Evolutionary conservation across 2,329 filamentous ascomycete genomes (phyloP).

Genomic region (Pestalotiopsis sp.): DNA sequence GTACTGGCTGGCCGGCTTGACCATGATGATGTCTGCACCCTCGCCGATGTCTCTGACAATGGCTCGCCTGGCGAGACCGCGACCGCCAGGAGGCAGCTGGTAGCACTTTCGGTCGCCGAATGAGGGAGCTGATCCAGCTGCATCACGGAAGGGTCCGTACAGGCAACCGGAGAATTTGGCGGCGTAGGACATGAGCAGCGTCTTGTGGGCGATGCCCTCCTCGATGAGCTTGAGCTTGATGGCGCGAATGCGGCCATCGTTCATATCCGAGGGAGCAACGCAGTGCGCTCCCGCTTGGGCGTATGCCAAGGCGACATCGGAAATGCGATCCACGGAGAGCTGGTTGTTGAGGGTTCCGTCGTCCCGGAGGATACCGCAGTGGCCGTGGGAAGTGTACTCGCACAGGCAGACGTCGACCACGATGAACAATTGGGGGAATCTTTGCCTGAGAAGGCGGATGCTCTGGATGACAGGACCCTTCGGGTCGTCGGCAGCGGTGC

Average conservation of each 20-base stretch:
- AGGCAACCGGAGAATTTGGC: constrained; percentile 97
- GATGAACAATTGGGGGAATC: constrained; percentile 91
- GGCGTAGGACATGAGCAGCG: constrained; percentile 95
- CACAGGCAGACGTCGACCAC: constrained; percentile 93
- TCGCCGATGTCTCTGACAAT: constrained; percentile 89
- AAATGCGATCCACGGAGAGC: constrained; percentile 90
- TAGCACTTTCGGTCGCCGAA: constrained; percentile 97
- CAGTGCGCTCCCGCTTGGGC: constrained; percentile 95
- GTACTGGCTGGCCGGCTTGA: constrained; percentile 95
- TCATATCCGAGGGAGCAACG: constrained; percentile 98
- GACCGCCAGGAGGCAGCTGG: constrained; percentile 89
- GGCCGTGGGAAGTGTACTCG: constrained; percentile 97
- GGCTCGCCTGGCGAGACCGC: constrained; percentile 87
- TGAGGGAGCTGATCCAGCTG: constrained; percentile 85
- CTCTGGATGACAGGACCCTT: constrained; percentile 86
- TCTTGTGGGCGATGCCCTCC: constrained; percentile 86
- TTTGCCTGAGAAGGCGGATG: constrained; percentile 80
- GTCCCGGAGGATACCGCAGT: constrained; percentile 93
- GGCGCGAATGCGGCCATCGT: constrained; percentile 93
- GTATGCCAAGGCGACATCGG: constrained; percentile 96
- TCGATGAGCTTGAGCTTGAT: constrained; percentile 99
- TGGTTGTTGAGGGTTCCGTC: constrained; percentile 93
- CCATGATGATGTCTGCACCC: constrained; percentile 98
- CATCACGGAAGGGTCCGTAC: constrained; percentile 96
- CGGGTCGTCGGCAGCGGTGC: constrained; percentile 90